Base-by-base conservation (phyloP, 2,329 filamentous ascomycete genomes). In the Lomentospora prolificans region DNA sequence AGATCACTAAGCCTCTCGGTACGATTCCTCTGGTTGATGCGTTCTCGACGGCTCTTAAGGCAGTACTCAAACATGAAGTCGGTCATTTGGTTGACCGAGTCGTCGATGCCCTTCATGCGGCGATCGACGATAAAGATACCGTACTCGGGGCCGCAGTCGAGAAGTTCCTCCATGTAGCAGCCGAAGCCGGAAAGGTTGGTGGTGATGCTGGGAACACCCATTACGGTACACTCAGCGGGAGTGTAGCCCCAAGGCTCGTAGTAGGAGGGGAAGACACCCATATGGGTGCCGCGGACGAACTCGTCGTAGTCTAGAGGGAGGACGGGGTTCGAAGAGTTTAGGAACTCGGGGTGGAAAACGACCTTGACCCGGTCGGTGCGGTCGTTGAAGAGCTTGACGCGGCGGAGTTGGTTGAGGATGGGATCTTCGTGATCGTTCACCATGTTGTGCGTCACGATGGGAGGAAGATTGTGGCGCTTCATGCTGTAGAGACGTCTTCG, bases 201-300 rank as follows among this genome's bases (percentile, higher is more conserved):
- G 9, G 94, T 97, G 72, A 99, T 96, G 71, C 90, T 96, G 48
- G 94, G 94, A 41, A 99, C 92, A 64, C 94, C 94, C 94, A 97
- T 97, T 60, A 97, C 94, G 0, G 94, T 97, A 72, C 94, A 99
- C 71, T 97, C 94, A 54, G 94, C 94, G 0, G 92, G 94, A 2
- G 94, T 99, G 72, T 99, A 99, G 50, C 94, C 94, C 94, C 94
- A 99, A 7, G 94, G 94, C 74, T 99, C 94, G 70, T 99, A 99
- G 80, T 97, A 97, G 3, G 94, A 97, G 24, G 92, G 80, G 73
- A 99, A 99, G 57, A 99, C 84, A 64, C 94, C 94, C 67, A 99
- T 75, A 71, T 99, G 92, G 44, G 92, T 97, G 61, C 94, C 94
- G 55, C 94, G 89, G 48, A 99, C 94, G 67, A 99, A 99, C 70